Evolutionary conservation across 306 rosid species (phyloP).

Genomic region (Cicer cuneatum): DNA sequence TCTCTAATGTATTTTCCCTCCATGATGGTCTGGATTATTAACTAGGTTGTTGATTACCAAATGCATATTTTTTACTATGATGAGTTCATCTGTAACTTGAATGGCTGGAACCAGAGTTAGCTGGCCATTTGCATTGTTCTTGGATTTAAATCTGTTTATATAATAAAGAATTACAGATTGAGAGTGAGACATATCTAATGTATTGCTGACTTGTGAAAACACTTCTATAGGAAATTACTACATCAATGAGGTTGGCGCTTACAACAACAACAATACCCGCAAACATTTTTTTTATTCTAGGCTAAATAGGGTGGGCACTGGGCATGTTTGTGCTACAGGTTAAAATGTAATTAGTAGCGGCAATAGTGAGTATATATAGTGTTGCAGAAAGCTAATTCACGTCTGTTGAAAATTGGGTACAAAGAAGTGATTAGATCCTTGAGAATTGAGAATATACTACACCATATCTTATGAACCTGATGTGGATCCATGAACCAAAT

Average conservation of each 20-base stretch:
- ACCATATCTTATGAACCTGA: conserved; percentile 1
- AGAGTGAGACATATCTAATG: conserved; percentile 12
- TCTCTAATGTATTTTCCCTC: conserved; percentile 41
- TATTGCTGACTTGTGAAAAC: background rate
- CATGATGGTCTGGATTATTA: conserved; percentile 27
- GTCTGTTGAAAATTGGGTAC: background rate
- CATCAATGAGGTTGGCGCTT: background rate
- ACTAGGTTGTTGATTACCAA: conserved; percentile 25
- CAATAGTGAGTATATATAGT: conserved; percentile 6
- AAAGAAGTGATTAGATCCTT: conserved; percentile 11
- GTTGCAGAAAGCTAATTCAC: conserved; percentile 1
- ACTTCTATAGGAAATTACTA: background rate
- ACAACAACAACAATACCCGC: background rate
- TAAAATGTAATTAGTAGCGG: conserved; percentile 1
- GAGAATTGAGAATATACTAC: conserved; percentile 1
- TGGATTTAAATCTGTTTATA: conserved; percentile 21
- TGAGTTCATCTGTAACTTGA: conserved; percentile 20
- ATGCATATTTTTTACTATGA: conserved; percentile 24
- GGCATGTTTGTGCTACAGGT: background rate
- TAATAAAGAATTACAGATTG: conserved; percentile 13
- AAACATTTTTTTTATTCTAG: background rate
- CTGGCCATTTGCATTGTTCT: conserved; percentile 12
- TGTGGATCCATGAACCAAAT: conserved; percentile 17
- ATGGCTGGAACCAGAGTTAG: conserved; percentile 15
- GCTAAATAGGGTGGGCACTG: conserved; percentile 3